phyloP scores from a whole-genome alignment of 306 rosid species.

The Canavalia ensiformis region DNA sequence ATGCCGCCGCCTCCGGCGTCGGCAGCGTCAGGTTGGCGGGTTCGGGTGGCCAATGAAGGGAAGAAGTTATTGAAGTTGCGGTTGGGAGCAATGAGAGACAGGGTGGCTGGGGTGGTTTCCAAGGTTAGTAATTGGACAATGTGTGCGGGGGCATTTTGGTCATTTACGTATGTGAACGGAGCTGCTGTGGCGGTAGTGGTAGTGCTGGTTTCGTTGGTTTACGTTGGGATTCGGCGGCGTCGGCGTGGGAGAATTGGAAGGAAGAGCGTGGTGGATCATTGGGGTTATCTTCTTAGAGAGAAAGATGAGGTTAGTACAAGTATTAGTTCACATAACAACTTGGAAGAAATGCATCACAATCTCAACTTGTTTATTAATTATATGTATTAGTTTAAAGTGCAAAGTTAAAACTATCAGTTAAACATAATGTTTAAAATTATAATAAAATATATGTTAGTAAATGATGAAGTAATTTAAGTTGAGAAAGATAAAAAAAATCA shows the following conservation, averaged over 20 bases:
- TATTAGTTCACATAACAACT: not conserved
- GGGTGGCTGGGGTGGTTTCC: slow-evolving; percentile 39
- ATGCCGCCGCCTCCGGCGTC: not conserved
- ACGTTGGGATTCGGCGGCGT: slow-evolving; percentile 47
- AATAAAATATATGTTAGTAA: no score
- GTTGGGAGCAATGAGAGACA: slow-evolving; percentile 48
- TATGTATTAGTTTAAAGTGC: no score
- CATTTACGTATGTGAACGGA: slow-evolving; percentile 53
- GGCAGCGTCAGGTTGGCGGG: slow-evolving; percentile 40
- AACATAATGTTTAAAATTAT: no score
- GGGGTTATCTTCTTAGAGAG: slow-evolving; percentile 51
- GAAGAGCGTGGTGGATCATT: slow-evolving; percentile 43
- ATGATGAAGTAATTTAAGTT: no score
- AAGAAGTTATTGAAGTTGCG: slow-evolving; percentile 51
- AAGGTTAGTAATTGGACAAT: slow-evolving; percentile 40
- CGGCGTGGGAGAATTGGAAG: slow-evolving; percentile 38
- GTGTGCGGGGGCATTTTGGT: slow-evolving; percentile 53
- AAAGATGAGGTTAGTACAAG: slow-evolving; percentile 67
- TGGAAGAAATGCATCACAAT: no score
- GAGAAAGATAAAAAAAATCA: no score
- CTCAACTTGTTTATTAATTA: no score
- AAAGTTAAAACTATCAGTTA: no score
- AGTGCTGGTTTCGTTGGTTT: slow-evolving; percentile 41
- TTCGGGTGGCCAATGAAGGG: slow-evolving; percentile 38
- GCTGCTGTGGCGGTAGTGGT: slow-evolving; percentile 42